Base-by-base conservation (phyloP, 2,329 filamentous ascomycete genomes). In the Trichocomaceae sp. region DNA sequence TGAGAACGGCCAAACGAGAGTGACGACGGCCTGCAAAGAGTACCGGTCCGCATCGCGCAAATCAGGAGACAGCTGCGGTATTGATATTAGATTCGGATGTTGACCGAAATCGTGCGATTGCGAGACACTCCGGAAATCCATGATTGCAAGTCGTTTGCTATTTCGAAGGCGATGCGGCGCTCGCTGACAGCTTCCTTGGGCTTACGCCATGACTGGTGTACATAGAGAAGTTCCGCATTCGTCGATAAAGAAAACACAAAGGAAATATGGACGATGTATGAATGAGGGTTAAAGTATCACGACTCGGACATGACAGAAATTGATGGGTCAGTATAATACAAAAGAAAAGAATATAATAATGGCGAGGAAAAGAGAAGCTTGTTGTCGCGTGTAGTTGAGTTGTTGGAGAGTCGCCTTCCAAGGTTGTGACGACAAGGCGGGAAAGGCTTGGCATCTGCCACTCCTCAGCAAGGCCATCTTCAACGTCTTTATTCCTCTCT, bases 1-100 rank as follows among this genome's bases (percentile, higher is more conserved):
- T 60, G 88, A 96, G 71, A 89, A 96, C 0, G 92, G 92, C 91
- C 92, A 97, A 56, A 89, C 84, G 35, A 97, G 83, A 8, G 90
- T 92, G 20, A 96, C 83, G 15, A 87, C 77, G 39, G 88, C 90
- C 56, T 82, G 79, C 31, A 96, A 63, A 29, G 67, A 70, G 47
- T 63, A 63, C 22, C 63, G 54, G 15, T 61, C 49, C n/a, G 59
- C 45, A 26, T 61, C 22, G 15, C 69, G 62, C 45, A 69, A 57
- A 9, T 59, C 59, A 6, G 75, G 75, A 13, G 69, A 69, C 19
- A 78, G 65, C 56, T 71, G 62, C 44, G 74, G 69, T 53, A 78
- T 75, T 20, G 73, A 66, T 51, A 71, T 62, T 17, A 61, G 57
- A 45, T 56, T 64, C 57, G 63, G 60, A 42, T 56, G 59, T 52